Conservation (phyloP, 768 basidiomycete species). For the Boletus vinaceobasis region DNA sequence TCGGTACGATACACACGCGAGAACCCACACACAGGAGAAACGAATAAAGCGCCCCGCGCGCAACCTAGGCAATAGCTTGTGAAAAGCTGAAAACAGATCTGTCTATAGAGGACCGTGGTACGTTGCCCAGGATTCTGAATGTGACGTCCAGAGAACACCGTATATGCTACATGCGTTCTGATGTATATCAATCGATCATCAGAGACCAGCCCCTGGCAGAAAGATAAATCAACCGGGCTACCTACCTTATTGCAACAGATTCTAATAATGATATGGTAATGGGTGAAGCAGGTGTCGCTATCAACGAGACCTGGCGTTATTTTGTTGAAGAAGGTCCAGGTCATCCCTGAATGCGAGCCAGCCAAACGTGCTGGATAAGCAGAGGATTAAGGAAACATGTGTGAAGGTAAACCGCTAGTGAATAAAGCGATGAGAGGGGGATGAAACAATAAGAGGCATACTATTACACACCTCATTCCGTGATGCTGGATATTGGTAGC, state of each 20-base stretch:
- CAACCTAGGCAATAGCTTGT: not conserved
- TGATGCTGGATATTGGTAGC: constrained; percentile 13
- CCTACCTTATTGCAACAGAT: not conserved
- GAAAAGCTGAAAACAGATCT: constrained; percentile 1
- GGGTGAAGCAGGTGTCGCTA: not conserved
- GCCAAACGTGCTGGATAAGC: constrained; percentile 22
- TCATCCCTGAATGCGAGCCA: constrained; percentile 20
- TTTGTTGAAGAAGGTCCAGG: not conserved
- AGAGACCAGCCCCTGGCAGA: not conserved
- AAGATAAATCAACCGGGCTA: not conserved
- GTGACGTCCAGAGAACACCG: not conserved
- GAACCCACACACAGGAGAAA: constrained; percentile 16
- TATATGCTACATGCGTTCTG: not conserved
- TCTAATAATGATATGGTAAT: not conserved
- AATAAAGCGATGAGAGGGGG: not conserved
- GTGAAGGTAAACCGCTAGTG: constrained; percentile 3
- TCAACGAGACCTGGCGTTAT: not conserved
- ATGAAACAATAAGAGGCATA: not conserved
- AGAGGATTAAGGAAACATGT: constrained; percentile 11
- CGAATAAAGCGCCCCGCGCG: constrained; percentile 8
- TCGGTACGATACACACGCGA: not conserved
- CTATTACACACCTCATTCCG: constrained; percentile 15
- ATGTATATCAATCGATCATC: constrained; percentile 15
- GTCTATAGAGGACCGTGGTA: not conserved
- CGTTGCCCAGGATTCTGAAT: not conserved